These are phyloP conservation scores for Acanthamoeba sp. DNA, from an alignment of 208 protist species.

Conservation along the genomic window DNA sequence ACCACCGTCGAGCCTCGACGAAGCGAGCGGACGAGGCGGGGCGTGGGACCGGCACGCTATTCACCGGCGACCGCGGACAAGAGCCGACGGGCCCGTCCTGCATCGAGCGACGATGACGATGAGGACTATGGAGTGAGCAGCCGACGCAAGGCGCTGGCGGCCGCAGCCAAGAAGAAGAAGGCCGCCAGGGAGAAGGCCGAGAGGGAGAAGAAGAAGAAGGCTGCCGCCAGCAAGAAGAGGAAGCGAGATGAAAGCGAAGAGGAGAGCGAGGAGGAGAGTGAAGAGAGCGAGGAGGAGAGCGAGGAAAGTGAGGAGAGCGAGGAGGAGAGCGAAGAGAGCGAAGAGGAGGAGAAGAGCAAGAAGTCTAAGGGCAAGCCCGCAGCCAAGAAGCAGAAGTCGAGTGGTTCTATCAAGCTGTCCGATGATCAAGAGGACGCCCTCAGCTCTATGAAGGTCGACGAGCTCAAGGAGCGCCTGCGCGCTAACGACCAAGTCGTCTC, in stretches of 20 bases:
- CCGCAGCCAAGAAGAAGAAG: not conserved
- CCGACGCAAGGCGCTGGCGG: not conserved
- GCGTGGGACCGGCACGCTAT: not conserved
- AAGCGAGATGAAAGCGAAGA: not conserved
- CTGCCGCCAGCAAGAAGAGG: not conserved
- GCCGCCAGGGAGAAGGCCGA: no score
- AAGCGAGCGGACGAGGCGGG: not conserved
- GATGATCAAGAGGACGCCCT: conserved; percentile 9
- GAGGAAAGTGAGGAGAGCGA: not conserved
- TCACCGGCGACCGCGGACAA: no score
- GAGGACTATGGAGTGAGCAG: not conserved
- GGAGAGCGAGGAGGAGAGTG: not conserved
- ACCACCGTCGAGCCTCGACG: not conserved
- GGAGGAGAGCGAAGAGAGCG: no score
- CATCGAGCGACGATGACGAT: not conserved
- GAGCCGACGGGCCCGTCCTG: no score
- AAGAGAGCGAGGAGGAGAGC: not conserved
- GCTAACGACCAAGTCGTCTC: not conserved
- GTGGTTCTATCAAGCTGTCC: not conserved
- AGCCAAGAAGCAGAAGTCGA: not conserved
- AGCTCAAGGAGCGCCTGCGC: not conserved
- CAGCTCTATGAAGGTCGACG: not conserved
- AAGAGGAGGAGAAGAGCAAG: not conserved
- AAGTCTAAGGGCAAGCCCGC: not conserved
- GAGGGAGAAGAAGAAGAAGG: conserved; percentile 5